phyloP scores from a whole-genome alignment of 192 early-diverging fungal species.

The Coemansia aciculifera region DNA sequence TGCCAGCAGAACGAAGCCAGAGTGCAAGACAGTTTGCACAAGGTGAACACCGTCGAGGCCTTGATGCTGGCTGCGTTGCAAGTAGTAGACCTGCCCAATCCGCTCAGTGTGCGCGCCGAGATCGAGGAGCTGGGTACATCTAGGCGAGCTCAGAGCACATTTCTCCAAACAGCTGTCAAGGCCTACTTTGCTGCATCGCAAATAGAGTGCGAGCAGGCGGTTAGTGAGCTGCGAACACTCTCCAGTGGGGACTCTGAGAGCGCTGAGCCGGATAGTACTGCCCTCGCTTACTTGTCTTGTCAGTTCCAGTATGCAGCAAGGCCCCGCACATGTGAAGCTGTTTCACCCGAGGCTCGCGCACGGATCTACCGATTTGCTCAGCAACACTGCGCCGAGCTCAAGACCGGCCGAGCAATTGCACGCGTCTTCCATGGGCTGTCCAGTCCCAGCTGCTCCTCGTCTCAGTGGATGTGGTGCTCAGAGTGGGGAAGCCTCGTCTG shows the following conservation, averaged over 20 bases:
- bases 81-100: neutral
- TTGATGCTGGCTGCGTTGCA: conserved; percentile 21
- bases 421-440: conserved; percentile 48
- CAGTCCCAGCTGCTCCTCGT: conserved; percentile 32
- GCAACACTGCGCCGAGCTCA: conserved; percentile 27
- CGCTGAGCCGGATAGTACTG: neutral
- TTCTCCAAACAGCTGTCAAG: conserved; percentile 33
- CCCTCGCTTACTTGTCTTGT: neutral
- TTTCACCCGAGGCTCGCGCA: conserved; percentile 3
- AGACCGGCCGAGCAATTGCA: conserved; percentile 41
- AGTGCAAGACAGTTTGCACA: conserved; percentile 23
- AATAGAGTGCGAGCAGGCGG: conserved; percentile 3
- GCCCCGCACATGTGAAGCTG: neutral
- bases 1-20: conserved; percentile 30
- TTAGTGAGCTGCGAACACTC: neutral
- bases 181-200: conserved; percentile 35
- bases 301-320: neutral
- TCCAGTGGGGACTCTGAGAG: neutral
- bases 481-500: conserved; percentile 45
- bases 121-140: neutral
- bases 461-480: conserved; percentile 47
- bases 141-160: neutral
- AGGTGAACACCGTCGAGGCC: conserved; percentile 21
- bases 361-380: conserved; percentile 28
- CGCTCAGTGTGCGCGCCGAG: neutral